Base-by-base conservation (phyloP, 257 asterid genomes). In the Nicotiana undulata region DNA sequence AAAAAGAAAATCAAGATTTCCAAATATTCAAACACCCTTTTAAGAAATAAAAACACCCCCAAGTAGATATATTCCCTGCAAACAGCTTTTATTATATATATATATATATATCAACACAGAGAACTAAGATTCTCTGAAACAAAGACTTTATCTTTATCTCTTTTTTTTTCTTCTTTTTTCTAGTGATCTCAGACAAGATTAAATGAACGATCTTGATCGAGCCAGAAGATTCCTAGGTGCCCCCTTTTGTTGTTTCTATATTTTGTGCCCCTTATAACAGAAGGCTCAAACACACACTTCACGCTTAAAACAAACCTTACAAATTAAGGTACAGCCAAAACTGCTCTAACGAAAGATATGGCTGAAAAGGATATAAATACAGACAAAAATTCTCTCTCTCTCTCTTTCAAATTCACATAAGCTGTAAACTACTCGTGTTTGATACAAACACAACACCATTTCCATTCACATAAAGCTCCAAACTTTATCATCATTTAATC, bases 291-390 rank as follows among this genome's bases (percentile, higher is more conserved):
- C 80, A 81, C 77, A 84, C 87, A 86, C 85, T 80, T 87, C 81
- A 20, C 61, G 75, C 81, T 31, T 76, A 75, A 82, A 55, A 82
- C 83, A 82, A 55, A 82, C 83, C 89, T 85, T 83, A 80, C 61
- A 82, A 70, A 63, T 82, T 72, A 85, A 81, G 88, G 86, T 85
- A 86, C 77, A 84, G 92, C 92, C 95, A 91, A 91, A 93, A 86
- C 82, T 86, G 89, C 90, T 88, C 84, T 40, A 92, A 93, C 90
- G 34, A 84, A 90, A 93, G 90, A 88, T 82, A 86, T 76, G 82
- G 86, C 84, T 84, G 72, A 70, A 76, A 88, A 88, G 83, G 83
- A 85, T 81, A 81, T 76, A 87, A 89, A 86, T 78, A 82, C 86
- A 18, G 92, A 89, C 92, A 88, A 92, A 86, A 83, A 49, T 29